These are phyloP conservation scores for Aspergillus latus DNA, from an alignment of 2,329 filamentous ascomycete species.

Conservation along the genomic window DNA sequence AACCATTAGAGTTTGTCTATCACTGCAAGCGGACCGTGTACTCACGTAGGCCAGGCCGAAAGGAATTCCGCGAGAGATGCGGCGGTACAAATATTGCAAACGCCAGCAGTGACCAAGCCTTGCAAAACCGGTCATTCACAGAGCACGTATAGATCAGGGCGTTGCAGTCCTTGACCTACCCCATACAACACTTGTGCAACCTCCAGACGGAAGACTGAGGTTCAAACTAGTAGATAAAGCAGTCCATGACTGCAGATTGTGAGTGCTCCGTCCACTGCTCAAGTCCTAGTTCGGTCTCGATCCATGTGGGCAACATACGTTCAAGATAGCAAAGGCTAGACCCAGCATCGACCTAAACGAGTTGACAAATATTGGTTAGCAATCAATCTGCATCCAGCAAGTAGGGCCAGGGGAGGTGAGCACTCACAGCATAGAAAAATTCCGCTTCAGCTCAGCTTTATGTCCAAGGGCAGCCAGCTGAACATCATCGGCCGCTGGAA, in stretches of 20 bases:
- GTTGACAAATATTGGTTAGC: background rate
- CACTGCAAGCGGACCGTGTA: slow-evolving; percentile 2
- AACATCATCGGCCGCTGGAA: slow-evolving; percentile 44
- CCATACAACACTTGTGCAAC: slow-evolving; percentile 71
- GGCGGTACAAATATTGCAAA: slow-evolving; percentile 70
- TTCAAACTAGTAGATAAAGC: slow-evolving; percentile 59
- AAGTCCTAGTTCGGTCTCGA: background rate
- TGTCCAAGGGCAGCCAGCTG: slow-evolving; percentile 58
- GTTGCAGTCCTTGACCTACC: slow-evolving; percentile 46
- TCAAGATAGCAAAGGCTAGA: slow-evolving; percentile 62
- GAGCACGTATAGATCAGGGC: background rate
- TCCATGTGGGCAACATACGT: slow-evolving; percentile 36
- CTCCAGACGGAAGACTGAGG: slow-evolving; percentile 68
- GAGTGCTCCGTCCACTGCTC: slow-evolving; percentile 13
- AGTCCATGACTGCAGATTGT: slow-evolving; percentile 53
- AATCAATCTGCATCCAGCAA: background rate
- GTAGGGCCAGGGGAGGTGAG: background rate
- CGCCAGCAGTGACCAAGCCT: slow-evolving; percentile 56
- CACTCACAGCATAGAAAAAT: slow-evolving; percentile 54
- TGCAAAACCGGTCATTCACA: background rate
- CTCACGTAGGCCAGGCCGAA: slow-evolving; percentile 59
- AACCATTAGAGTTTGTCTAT: slow-evolving; percentile 14
- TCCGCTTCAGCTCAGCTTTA: slow-evolving; percentile 58
- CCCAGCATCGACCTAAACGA: slow-evolving; percentile 55
- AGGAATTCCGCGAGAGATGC: slow-evolving; percentile 70